Conservation (phyloP, 768 basidiomycete species). For the Podaxis pistillaris region DNA sequence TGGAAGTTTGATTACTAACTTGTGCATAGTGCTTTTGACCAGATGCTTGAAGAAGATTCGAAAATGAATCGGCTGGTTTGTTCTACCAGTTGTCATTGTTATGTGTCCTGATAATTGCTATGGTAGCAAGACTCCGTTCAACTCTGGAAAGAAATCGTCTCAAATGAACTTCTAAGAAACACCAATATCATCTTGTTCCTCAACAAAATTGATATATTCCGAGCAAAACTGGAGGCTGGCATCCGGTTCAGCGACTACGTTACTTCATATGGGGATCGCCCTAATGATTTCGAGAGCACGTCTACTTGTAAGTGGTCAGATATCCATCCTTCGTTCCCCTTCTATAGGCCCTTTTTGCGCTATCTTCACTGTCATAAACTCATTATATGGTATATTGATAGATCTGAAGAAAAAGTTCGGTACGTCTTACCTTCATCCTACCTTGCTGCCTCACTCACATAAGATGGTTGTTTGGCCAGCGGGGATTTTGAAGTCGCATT, state of each 20-base stretch:
- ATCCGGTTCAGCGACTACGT: conserved; percentile 67
- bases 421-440: conserved; percentile 22
- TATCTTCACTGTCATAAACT: background rate
- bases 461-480: background rate
- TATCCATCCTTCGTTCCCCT: background rate
- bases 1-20: background rate
- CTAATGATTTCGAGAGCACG: conserved; percentile 71
- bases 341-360: background rate
- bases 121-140: conserved; percentile 72
- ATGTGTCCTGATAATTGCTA: background rate
- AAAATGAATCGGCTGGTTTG: conserved; percentile 59
- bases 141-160: conserved; percentile 72
- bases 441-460: background rate
- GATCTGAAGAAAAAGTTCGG: conserved; percentile 36
- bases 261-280: conserved; percentile 64
- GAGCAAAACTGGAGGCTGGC: conserved; percentile 62
- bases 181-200: conserved; percentile 79
- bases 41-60: conserved; percentile 64
- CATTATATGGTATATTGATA: conserved; percentile 29
- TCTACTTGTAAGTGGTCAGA: conserved; percentile 53
- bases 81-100: background rate
- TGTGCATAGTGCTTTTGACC: conserved; percentile 56
- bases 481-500: background rate
- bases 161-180: conserved; percentile 65
- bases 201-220: conserved; percentile 79